Evolutionary conservation across 106 monocot species (phyloP), one percentile per base, ranked within the genome.

Genomic region (Dendrobium catenatum): DNA sequence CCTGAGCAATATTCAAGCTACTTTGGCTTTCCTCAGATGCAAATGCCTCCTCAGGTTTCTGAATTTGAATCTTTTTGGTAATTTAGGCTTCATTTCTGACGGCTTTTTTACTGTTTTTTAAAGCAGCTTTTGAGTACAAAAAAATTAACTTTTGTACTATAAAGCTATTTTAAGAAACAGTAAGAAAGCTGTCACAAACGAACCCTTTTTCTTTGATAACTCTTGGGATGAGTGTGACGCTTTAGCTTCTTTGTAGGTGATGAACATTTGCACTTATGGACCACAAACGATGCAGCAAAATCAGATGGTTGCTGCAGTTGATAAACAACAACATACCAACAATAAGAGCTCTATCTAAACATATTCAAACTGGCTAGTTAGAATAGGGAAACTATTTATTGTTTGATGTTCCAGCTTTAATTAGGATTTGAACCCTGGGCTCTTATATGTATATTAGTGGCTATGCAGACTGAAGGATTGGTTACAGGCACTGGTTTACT

Each of bases 241-340:
- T 66, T 79, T 49, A 42, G 40, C 51, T 51, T 72, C 31, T 16
- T 15, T 24, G 80, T 78, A 91, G 91, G 80, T 66, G 15, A 81
- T 91, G 83, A 83, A 85, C 70, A 77, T 82, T 33, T 88, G 76
- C 67, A 27, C 79, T 49, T 85, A 81, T 79, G 80, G 83, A 43
- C 76, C 92, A 59, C 84, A 86, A 67, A 75, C 77, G 79, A 48
- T 67, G 79, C 85, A 88, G 56, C 85, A 83, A 64, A 87, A 82
- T 83, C 86, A 86, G 72, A 33, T 77, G 68, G 54, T 82, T 70
- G 70, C 10, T 1, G 33, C 76, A 46, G 73, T 68, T 8, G 66
- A 22, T 73, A 74, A 81, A 72, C 68, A 82, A 24, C 47, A n/a
- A 49, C 24, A 9, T 55, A 29, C 70, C 78, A 33, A 18, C 79